phyloP scores from a whole-genome alignment of 352 stramenopile species.

The Detonula confervacea region DNA sequence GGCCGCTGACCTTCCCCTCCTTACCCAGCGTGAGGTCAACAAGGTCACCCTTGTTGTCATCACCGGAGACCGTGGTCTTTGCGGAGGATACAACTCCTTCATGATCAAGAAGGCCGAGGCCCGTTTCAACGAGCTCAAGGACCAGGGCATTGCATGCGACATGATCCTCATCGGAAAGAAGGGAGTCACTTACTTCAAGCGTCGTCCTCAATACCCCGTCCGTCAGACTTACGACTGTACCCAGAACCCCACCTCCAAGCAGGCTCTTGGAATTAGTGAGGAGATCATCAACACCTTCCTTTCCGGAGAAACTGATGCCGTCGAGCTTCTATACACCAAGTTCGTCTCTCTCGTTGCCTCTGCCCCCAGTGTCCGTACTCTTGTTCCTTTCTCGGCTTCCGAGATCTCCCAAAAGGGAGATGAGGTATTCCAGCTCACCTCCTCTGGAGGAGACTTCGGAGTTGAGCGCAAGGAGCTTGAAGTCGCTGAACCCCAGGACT shows the following conservation, averaged over 20 bases:
- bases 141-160: slow-evolving; percentile 84
- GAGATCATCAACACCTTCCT: slow-evolving; percentile 87
- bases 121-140: slow-evolving; percentile 83
- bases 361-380: slow-evolving; percentile 82
- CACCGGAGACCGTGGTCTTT: slow-evolving; percentile 88
- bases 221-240: slow-evolving; percentile 82
- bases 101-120: slow-evolving; percentile 89
- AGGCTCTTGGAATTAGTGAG: slow-evolving; percentile 86
- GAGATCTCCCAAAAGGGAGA: slow-evolving; percentile 87
- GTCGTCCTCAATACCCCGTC: slow-evolving; percentile 79
- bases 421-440: slow-evolving; percentile 90
- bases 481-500: slow-evolving; percentile 81
- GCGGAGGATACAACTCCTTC: slow-evolving; percentile 89
- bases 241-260: slow-evolving; percentile 85
- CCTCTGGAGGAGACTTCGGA: slow-evolving; percentile 79
- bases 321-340: slow-evolving; percentile 90
- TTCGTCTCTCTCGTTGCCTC: slow-evolving; percentile 89
- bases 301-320: slow-evolving; percentile 86
- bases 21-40: slow-evolving; percentile 88
- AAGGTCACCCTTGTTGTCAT: slow-evolving; percentile 88
- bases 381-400: slow-evolving; percentile 87
- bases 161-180: slow-evolving; percentile 89
- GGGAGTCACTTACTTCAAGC: slow-evolving; percentile 85
- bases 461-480: slow-evolving; percentile 83
- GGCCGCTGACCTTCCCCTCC: slow-evolving; percentile 86